Evolutionary conservation across 1,284 basidiomycete species (phyloP), one percentile per base, ranked within the genome.

Genomic region (Pascua sp.): DNA sequence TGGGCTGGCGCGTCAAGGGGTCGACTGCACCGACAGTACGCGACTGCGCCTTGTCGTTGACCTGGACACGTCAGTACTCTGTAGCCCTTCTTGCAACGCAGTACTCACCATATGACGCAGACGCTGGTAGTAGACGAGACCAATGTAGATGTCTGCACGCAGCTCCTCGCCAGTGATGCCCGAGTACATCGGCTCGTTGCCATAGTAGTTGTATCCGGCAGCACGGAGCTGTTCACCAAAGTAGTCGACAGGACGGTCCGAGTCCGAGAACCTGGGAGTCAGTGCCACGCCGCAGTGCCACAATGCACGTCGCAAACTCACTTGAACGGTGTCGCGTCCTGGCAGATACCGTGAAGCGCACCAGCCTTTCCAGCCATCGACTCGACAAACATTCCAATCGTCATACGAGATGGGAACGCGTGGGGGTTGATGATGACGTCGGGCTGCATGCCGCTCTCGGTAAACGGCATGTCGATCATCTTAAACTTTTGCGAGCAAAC

Each of bases 351-450:
- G 70, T 98, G 96, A 88, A 98, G 90, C 2, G 95, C 91, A 59
- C 96, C 96, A 1, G 95, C 90, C 77, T 99, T 99, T 43, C 94
- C 96, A 1, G 96, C 96, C 85, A 98, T 88, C 77, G 90, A 94
- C 82, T 99, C 96, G 62, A 99, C 93, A 72, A 98, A 86, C 96
- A 99, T 99, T 58, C 96, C 96, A 69, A 99, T 99, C 8, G 96
- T 99, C 96, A 99, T 99, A 67, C 96, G 91, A 81, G 88, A 91
- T 1, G 96, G 96, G 83, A 99, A 98, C 17, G 96, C 96, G 77
- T 99, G 96, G 39, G 96, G 96, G 78, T 99, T 99, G 81, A 99
- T 98, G 76, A 99, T 98, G 53, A 98, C 87, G 77, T 99, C 96
- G 1, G 96, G 96, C 77, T 98, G 95, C 85, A 99, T 94, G 12